Evolutionary conservation across 1,284 basidiomycete genomes (phyloP), one percentile per base, ranked within the genome.

Genomic region (Sparassis latifolia): DNA sequence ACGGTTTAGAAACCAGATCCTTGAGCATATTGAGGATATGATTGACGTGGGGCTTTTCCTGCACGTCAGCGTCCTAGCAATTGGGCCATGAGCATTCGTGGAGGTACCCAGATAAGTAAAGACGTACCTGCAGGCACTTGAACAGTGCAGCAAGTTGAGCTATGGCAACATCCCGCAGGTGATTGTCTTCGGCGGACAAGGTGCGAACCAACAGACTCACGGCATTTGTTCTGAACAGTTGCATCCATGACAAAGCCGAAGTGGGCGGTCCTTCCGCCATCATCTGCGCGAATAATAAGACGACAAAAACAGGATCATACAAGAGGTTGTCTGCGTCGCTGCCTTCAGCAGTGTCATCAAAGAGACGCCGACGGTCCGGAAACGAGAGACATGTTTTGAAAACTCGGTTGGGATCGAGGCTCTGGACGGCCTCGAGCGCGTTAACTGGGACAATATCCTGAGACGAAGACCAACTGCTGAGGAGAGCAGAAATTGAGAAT

Each of bases 261-360:
- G 80, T 64, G 0, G 84, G 80, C 10, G 71, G 74, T 44, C 72
- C 71, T 33, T 84, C 80, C 0, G 70, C 66, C 31, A 93, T 69
- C 57, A 82, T 77, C 48, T 84, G 79, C 1, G 78, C 76, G 39
- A 86, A 79, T 9, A 96, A 69, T 5, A 86, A 70, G 33, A 90
- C 68, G 9, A 93, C 66, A 63, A 96, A 91, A 0, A 86, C 66
- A 1, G 94, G 92, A 62, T 97, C 94, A 59, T 96, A 97, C 29
- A 86, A 59, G 3, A 66, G 67, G 12, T 58, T 62, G 31, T 78
- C 75, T 27, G 65, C 50, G 5, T 58, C 51, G 27, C 57, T 54
- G 28, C 58, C 40, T 4, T 56, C 56, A 2, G 56, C 61, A 1
- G 55, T 47, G 41, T 73, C 69, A 27, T 71, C 69, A 3, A 67